These are phyloP conservation scores for Pholiota molesta DNA, from an alignment of 768 basidiomycete genomes.

Conservation along the genomic window DNA sequence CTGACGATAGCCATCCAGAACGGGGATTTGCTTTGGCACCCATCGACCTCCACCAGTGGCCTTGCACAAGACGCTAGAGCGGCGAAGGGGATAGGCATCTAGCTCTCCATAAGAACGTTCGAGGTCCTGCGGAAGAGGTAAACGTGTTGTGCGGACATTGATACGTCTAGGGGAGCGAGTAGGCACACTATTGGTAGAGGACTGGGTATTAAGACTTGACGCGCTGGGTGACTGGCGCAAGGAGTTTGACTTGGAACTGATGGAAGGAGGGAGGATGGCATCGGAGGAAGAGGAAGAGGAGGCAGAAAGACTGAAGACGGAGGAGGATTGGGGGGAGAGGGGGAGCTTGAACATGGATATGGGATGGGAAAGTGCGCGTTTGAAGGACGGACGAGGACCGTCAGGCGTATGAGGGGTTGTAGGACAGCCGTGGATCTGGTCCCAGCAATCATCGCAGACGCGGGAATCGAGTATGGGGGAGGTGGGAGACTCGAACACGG, in stretches of 20 bases:
- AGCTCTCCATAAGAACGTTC: slow-evolving; percentile 69
- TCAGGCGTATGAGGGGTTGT: slow-evolving; percentile 47
- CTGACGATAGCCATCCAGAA: slow-evolving; percentile 51
- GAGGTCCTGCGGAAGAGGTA: slow-evolving; percentile 40
- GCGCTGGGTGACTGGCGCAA: slow-evolving; percentile 35
- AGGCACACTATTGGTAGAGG: slow-evolving; percentile 36
- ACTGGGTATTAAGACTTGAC: slow-evolving; percentile 35
- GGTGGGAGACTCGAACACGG: slow-evolving; percentile 55
- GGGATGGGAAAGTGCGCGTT: slow-evolving; percentile 40
- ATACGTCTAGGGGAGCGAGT: slow-evolving; percentile 28
- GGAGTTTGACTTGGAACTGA: slow-evolving; percentile 32
- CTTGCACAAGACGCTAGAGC: slow-evolving; percentile 72
- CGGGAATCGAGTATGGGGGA: slow-evolving; percentile 62
- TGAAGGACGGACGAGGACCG: slow-evolving; percentile 34
- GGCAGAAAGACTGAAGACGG: slow-evolving; percentile 30
- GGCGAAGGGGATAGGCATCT: slow-evolving; percentile 72
- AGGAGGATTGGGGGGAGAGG: slow-evolving; percentile 28
- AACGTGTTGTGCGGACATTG: slow-evolving; percentile 35
- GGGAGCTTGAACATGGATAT: slow-evolving; percentile 42
- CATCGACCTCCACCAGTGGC: slow-evolving; percentile 80
- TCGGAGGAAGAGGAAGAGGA: slow-evolving; percentile 22
- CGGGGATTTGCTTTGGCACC: slow-evolving; percentile 63
- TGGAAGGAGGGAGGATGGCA: slow-evolving; percentile 23
- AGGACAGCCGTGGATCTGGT: slow-evolving; percentile 66
- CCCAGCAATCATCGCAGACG: slow-evolving; percentile 79